Percentiles rank a stretch among this genome's conserved stretches.
Conservation (phyloP, 1,284 basidiomycete species). For the Ganoderma meredithae region DNA sequence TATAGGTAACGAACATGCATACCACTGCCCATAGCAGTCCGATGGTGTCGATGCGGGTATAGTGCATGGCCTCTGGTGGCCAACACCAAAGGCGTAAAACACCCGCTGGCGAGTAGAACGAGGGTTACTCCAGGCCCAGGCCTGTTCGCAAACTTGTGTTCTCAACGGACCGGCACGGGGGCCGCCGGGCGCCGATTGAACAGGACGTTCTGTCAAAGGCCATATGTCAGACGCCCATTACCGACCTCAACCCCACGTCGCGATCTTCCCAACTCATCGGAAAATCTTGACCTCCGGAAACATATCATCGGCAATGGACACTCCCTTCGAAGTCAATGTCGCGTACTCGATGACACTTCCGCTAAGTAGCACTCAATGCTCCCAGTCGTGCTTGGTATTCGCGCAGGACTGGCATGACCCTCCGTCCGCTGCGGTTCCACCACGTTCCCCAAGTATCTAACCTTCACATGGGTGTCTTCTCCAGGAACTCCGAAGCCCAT, state of each 20-base stretch:
- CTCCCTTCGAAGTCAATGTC: not conserved
- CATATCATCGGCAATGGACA: not conserved
- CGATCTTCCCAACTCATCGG: not conserved
- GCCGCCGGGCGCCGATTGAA: not conserved
- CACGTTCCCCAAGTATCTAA: not conserved
- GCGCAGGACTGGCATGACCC: not conserved
- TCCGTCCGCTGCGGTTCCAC: not conserved
- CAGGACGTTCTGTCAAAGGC: not conserved
- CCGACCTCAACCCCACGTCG: not conserved
- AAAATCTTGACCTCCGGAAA: not conserved
- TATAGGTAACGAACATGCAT: too few relatives aligned
- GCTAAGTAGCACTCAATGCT: not conserved
- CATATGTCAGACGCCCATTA: constrained; percentile 5
- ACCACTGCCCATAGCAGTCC: too few relatives aligned
- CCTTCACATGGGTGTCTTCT: not conserved
- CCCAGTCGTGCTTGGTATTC: not conserved
- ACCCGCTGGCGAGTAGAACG: too few relatives aligned
- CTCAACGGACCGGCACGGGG: not conserved
- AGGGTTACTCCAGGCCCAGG: too few relatives aligned
- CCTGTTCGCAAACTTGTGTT: too few relatives aligned
- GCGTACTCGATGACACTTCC: not conserved
- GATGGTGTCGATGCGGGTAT: too few relatives aligned
- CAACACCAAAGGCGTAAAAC: too few relatives aligned
- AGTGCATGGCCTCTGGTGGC: too few relatives aligned
- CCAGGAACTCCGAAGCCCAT: constrained; percentile 1